Evolutionary conservation across 495 filamentous ascomycete species (phyloP).

Genomic region (Neohortaea acidophila): DNA sequence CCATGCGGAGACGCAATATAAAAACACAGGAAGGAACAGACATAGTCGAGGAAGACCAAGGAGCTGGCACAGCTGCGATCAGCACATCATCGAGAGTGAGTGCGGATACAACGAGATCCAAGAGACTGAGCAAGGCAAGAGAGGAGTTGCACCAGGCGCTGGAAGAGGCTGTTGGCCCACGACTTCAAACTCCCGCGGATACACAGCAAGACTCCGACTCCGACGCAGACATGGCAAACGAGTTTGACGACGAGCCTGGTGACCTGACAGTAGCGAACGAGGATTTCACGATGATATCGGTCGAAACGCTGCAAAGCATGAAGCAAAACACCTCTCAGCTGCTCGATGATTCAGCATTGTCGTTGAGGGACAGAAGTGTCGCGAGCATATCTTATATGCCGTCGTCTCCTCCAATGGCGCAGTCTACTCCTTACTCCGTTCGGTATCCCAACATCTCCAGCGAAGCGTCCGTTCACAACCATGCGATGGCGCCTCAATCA

Average conservation of each 20-base stretch:
- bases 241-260: too few relatives aligned
- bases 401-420: slow-evolving; percentile 10
- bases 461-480: not conserved
- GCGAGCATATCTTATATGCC: slow-evolving; percentile 11
- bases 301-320: slow-evolving; percentile 23
- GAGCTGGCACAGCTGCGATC: not conserved
- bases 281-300: slow-evolving; percentile 28
- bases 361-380: slow-evolving; percentile 9
- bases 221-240: too few relatives aligned
- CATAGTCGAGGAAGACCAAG: not conserved
- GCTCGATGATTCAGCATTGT: not conserved
- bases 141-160: slow-evolving; percentile 13
- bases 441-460: not conserved
- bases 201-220: too few relatives aligned
- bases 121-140: slow-evolving; percentile 10
- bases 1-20: slow-evolving; percentile 8
- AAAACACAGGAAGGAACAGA: not conserved
- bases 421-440: not conserved
- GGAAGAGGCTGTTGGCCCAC: slow-evolving; percentile 8
- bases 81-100: not conserved
- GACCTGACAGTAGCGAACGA: slow-evolving; percentile 27
- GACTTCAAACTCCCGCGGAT: too few relatives aligned
- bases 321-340: slow-evolving; percentile 5
- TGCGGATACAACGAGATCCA: not conserved
- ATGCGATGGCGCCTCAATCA: too few relatives aligned